Percentiles rank a stretch among this genome's conserved stretches.
Conservation (phyloP, 306 rosid species). For the Lagenaria siceraria region DNA sequence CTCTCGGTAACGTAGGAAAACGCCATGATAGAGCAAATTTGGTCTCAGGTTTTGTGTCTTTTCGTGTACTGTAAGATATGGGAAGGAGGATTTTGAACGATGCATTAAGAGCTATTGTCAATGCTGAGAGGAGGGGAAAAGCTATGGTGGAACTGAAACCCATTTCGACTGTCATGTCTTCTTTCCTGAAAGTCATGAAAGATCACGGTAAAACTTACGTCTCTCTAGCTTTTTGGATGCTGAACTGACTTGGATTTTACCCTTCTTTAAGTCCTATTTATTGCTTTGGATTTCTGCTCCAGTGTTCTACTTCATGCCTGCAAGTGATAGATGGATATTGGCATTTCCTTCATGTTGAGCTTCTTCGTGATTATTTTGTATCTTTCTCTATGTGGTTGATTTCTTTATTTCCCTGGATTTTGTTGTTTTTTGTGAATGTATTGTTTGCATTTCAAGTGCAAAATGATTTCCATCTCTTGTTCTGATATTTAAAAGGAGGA, state of each 20-base stretch:
- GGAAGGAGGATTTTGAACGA: slow-evolving; percentile 76
- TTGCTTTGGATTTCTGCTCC: neutral
- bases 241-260: neutral
- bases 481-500: neutral
- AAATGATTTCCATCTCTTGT: neutral
- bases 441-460: neutral
- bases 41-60: neutral
- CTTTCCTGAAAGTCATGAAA: slow-evolving; percentile 78
- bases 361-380: neutral
- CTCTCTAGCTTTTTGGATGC: neutral
- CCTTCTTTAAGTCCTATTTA: neutral
- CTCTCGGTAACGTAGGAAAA: neutral
- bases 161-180: slow-evolving; percentile 61
- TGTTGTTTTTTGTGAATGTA: neutral
- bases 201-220: slow-evolving; percentile 36
- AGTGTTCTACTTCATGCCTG: neutral
- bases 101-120: slow-evolving; percentile 66
- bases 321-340: neutral
- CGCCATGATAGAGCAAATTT: neutral
- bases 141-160: slow-evolving; percentile 58
- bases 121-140: slow-evolving; percentile 73
- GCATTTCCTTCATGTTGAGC: neutral
- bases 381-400: neutral
- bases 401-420: neutral
- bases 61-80: slow-evolving; percentile 28